Conservation (phyloP, 1,139 yeast species). For the Yamadazyma triangularis region DNA sequence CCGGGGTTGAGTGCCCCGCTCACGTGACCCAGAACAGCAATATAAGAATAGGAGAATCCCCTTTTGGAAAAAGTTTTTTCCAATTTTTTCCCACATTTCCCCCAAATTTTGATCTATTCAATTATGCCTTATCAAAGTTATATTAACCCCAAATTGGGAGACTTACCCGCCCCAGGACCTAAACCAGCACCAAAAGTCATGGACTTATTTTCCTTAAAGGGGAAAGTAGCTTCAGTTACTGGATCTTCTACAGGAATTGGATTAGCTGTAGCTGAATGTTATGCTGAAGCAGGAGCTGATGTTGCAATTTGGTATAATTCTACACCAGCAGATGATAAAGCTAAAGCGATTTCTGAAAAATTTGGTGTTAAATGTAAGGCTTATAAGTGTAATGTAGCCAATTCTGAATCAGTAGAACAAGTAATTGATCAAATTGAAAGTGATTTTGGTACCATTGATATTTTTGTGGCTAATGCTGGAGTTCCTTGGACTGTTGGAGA, state of each 20-base stretch:
- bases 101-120: too few relatives aligned
- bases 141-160: constrained; percentile 23
- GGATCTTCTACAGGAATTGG: constrained; percentile 91
- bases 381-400: constrained; percentile 66
- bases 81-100: not conserved
- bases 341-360: constrained; percentile 50
- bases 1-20: too few relatives aligned
- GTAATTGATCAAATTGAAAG: constrained; percentile 54
- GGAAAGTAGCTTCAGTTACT: constrained; percentile 83
- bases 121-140: constrained; percentile 13
- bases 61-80: not conserved
- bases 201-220: constrained; percentile 64
- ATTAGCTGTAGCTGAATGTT: constrained; percentile 76
- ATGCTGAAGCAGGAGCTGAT: constrained; percentile 88
- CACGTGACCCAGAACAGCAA: too few relatives aligned
- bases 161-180: constrained; percentile 28
- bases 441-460: constrained; percentile 76
- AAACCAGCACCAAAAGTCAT: constrained; percentile 26
- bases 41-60: too few relatives aligned
- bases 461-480: constrained; percentile 90
- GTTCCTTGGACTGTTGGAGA: constrained; percentile 81
- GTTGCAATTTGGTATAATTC: constrained; percentile 72
- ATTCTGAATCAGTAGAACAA: constrained; percentile 52
- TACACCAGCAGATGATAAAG: constrained; percentile 56
- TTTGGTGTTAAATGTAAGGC: constrained; percentile 69